Base-by-base conservation (phyloP, 345 rosid genomes). In the Clarkia xantiana region DNA sequence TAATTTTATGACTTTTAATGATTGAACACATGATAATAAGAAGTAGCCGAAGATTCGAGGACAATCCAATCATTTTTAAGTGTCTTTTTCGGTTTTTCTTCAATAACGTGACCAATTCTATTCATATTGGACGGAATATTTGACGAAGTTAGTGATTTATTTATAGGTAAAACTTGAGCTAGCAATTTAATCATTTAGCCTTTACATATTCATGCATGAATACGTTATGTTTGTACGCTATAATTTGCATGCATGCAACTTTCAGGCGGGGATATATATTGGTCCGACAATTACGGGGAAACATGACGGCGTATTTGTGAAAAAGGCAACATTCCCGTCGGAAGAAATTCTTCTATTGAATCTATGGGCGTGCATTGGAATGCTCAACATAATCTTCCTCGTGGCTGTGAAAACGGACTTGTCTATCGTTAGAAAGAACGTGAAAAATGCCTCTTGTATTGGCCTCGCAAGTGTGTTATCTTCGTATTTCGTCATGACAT, bases 331-430 rank as follows among this genome's bases (percentile, higher is more conserved):
- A 40, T 52, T 38, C 19, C 52, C 20, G 9, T 0, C 23, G n/a
- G n/a, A 51, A 38, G 63, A 52, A 40, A 19, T 52, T 1, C n/a
- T 52, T 9, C 6, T 52, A 40, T 22, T 12, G 3, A 46, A 40
- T 14, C 11, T 14, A 9, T 6, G 40, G 42, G 57, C 55, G 18
- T 11, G 0, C 14, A 23, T 59, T 12, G 57, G 57, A 18, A 9
- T 52, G 25, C 4, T 15, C 14, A 36, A 38, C 17, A 39, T 18
- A 11, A 39, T 59, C 49, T 59, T 51, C 63, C 40, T 52, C 3
- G 40, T 59, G 14, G 25, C 47, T 12, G 57, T 59, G 51, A 59
- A 52, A 14, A 45, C 38, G 47, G 63, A 59, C 40, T 2, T 52
- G 4, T 8, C 45, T 3, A 40, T 23, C 16, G 14, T 59, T 29